Base-by-base conservation (phyloP, 106 monocot species). In the Ottelia alismoides region DNA sequence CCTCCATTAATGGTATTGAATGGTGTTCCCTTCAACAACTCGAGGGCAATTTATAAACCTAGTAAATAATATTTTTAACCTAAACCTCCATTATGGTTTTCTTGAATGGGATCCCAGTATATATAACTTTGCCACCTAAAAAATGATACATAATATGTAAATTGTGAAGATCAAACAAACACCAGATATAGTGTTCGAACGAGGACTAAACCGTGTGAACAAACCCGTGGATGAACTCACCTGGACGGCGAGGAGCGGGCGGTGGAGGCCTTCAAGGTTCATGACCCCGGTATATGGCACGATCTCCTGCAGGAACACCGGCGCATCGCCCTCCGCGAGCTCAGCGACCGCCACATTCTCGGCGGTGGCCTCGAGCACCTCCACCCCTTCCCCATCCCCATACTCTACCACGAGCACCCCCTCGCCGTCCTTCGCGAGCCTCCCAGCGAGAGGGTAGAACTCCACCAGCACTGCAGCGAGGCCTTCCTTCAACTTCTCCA, bases 181-280 rank as follows among this genome's bases (percentile, higher is more conserved):
- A n/a, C n/a, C n/a, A n/a, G n/a, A n/a, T n/a, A n/a, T n/a, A n/a
- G n/a, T n/a, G n/a, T n/a, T n/a, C n/a, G n/a, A n/a, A n/a, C n/a
- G n/a, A n/a, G n/a, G n/a, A n/a, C n/a, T n/a, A n/a, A n/a, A n/a
- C n/a, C n/a, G n/a, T n/a, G n/a, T n/a, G n/a, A n/a, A n/a, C n/a
- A n/a, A n/a, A n/a, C n/a, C n/a, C n/a, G n/a, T n/a, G n/a, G n/a
- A n/a, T n/a, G n/a, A 43, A 43, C 14, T 46, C 3, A 88, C 88
- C 81, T 94, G 94, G 21, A 98, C 81, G n/a, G 96, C 89, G n/a
- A 98, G 74, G 32, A 98, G 79, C 0, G 89, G 89, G 30, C 78
- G 73, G 47, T 62, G 68, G 20, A 85, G 61, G 0, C 96, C 96
- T 58, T 98, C 85, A 18, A 98, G 85, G 55, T 98, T 98, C 96